Evolutionary conservation across 768 basidiomycete species (phyloP), one percentile per base, ranked within the genome.

Genomic region (Psilocybe cubensis): DNA sequence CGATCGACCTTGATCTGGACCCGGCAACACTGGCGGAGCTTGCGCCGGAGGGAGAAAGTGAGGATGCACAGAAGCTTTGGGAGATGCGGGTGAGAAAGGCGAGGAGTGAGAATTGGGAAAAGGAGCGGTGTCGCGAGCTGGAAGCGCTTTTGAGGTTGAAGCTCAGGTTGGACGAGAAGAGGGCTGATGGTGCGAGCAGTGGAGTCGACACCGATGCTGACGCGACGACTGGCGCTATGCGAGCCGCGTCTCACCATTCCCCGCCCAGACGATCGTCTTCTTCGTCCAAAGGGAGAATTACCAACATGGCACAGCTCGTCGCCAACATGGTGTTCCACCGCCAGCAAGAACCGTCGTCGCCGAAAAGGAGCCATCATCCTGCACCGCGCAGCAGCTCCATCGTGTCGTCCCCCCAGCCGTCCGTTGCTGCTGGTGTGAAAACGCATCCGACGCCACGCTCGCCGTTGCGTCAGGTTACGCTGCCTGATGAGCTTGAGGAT

Each of bases 101-200:
- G 14, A 62, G 79, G 78, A 52, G 70, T 77, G 60, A 77, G 72
- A 58, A 66, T 54, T 71, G 74, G 48, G 81, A 83, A 63, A 80
- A 80, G 63, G 86, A 85, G 68, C 72, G 79, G 38, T 76, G 77
- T 21, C 77, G 79, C 59, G 87, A 88, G 72, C 70, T 87, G 10
- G 77, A 79, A 8, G 74, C 81, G 29, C 72, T 88, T 58, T 69
- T 88, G 60, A 75, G 83, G 63, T 66, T 87, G 59, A 88, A 87
- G 66, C 66, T 87, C 57, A 82, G 83, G 70, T 63, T 84, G 59
- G 73, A 57, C 11, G 66, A 64, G 51, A 52, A 23, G 20, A 56
- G 56, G 21, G 33, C 28, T 44, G 51, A 54, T 4, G 51, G 42
- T 28, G 57, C 35, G 42, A 10, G n/a, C 8, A 21, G 24, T 18